A percentile compares a stretch with the other conserved stretches of the same genome.
Evolutionary conservation across 352 stramenopile species (phyloP).

Genomic region (Globisporangium cederbergense): DNA sequence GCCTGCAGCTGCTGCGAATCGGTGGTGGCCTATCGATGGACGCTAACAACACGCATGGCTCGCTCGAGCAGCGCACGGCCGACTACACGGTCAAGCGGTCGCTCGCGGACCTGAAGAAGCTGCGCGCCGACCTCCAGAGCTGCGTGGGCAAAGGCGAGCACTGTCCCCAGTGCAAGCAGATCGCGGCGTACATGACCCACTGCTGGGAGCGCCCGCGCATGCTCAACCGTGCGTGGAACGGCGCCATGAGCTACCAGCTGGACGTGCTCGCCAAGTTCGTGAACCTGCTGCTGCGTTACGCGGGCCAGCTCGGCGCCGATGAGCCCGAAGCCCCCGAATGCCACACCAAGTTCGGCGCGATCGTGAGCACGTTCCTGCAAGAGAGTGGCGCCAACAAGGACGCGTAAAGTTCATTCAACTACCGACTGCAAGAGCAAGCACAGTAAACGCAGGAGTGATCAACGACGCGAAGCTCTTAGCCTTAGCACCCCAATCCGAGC

Average conservation of each 20-base stretch:
- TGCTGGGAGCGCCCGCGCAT: conserved; percentile 13
- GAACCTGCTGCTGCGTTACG: conserved; percentile 14
- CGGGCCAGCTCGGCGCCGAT: conserved; percentile 2
- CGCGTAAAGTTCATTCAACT: neutral
- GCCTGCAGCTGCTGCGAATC: neutral
- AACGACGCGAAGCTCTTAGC: too few species aligned
- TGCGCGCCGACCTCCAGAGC: conserved; percentile 6
- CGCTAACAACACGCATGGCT: neutral
- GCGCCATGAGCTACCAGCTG: conserved; percentile 14
- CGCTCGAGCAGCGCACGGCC: conserved; percentile 1
- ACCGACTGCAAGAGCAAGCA: too few species aligned
- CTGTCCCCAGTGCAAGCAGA: conserved; percentile 10
- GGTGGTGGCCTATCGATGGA: neutral
- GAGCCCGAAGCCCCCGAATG: neutral
- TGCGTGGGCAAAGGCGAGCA: conserved; percentile 14
- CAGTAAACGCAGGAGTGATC: too few species aligned
- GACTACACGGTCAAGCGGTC: conserved; percentile 14
- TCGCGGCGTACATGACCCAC: conserved; percentile 12
- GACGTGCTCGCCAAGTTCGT: conserved; percentile 17
- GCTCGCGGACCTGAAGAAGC: conserved; percentile 11
- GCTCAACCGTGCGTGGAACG: conserved; percentile 15
- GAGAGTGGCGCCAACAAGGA: neutral
- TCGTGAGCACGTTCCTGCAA: conserved; percentile 5
- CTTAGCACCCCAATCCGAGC: too few species aligned
- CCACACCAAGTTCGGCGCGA: conserved; percentile 4